phyloP scores from a whole-genome alignment of 257 asterid genomes.

The Parsonsia alboflavescens region DNA sequence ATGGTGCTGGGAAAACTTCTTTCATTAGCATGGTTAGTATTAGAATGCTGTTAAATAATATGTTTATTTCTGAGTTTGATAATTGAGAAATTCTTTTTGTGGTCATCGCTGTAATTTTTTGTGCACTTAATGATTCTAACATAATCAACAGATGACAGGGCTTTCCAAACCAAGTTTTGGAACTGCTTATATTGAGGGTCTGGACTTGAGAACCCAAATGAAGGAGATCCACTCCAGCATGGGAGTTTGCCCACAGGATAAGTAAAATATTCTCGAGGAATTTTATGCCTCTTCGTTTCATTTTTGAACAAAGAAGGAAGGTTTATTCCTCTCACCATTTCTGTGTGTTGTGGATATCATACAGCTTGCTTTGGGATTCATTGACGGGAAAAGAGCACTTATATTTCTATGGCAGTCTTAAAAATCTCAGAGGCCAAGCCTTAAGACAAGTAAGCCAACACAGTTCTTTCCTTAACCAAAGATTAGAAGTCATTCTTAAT shows the following conservation, averaged over 20 bases:
- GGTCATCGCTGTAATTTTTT: background rate
- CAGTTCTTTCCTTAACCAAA: too few species aligned
- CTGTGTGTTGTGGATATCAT: constrained; percentile 1
- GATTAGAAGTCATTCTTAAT: too few species aligned
- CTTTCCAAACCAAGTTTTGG: constrained; percentile 82
- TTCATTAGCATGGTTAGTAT: constrained; percentile 69
- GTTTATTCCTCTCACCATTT: background rate
- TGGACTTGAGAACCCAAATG: constrained; percentile 74
- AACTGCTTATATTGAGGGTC: constrained; percentile 65
- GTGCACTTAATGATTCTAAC: background rate
- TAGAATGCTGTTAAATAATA: background rate
- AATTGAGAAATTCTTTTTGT: too few species aligned
- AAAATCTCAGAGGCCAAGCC: constrained; percentile 71
- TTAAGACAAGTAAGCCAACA: constrained; percentile 50
- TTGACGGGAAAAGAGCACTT: constrained; percentile 88
- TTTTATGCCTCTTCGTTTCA: background rate
- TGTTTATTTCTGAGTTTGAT: constrained; percentile 13
- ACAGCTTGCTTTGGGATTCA: constrained; percentile 83
- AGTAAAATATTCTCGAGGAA: constrained; percentile 35
- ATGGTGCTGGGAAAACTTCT: constrained; percentile 78
- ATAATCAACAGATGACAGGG: constrained; percentile 69
- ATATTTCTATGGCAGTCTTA: constrained; percentile 88
- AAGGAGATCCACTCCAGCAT: constrained; percentile 75
- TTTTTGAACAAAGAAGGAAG: background rate
- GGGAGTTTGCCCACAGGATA: constrained; percentile 98